Base-by-base conservation (phyloP, 2,329 filamentous ascomycete genomes). In the Aspergillus luchuensis region DNA sequence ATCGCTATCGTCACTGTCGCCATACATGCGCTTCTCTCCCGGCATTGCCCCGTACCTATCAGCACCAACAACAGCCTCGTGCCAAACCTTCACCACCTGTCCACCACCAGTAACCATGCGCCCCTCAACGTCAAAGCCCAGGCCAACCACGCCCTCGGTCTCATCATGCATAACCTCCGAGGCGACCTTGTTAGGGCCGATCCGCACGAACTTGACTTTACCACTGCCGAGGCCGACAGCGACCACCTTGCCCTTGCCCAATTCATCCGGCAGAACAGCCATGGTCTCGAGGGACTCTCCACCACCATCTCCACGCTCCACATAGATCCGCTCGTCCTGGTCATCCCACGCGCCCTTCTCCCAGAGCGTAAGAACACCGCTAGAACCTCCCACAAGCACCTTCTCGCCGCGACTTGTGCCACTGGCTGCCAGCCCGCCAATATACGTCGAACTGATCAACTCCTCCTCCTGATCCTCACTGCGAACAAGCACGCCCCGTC, bases 391-490 rank as follows among this genome's bases (percentile, higher is more conserved):
- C 0, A 92, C 91, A 2, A 95, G 76, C 3, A 95, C 83, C 72
- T 90, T 90, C 69, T 89, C 84, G 5, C 91, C 91, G 50, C 91
- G 90, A 69, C 87, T 89, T 6, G 84, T 83, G 30, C 84, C 85
- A 41, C 78, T 79, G 30, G 89, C 87, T 0, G 90, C 87, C 62
- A 97, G 78, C 0, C 92, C 92, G 0, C 88, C 85, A 17, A 98
- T 87, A 71, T 92, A 91, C 50, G 87, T 82, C 1, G 90, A 90
- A 70, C 89, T 91, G n/a, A 97, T 83, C 60, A 98, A 80, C 76
- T 98, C 92, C 66, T 97, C 93, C 69, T 96, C 95, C 73, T 98
- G 95, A 70, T 98, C 92, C 72, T 97, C 95, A 67, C 92, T 97
- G 61, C 89, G 89, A 3, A 93, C 89, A 47, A 98, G 80, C 5